Conservation (phyloP, 139 green algal species). For the Chlamydomonas schloesseri region DNA sequence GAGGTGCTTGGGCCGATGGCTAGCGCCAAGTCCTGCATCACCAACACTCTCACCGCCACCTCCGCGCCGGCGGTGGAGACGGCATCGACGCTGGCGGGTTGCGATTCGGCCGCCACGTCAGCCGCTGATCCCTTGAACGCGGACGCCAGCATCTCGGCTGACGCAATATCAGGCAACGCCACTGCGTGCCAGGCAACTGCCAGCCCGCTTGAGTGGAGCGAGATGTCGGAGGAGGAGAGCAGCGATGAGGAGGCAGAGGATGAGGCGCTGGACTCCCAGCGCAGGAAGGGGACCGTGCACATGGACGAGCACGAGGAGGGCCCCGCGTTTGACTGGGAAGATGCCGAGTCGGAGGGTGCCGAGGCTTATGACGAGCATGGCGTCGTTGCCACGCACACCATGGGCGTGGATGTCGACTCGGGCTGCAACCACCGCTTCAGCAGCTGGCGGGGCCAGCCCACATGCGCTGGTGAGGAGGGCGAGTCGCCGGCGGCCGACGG, state of each 20-base stretch:
- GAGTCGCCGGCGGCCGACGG: background rate
- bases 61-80: background rate
- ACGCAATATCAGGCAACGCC: no score
- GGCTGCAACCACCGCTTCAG: no score
- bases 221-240: background rate
- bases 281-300: no score
- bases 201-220: no score
- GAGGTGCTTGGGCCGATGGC: slow-evolving; percentile 29
- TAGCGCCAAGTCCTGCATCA: slow-evolving; percentile 19
- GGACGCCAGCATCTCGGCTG: no score
- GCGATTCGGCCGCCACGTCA: background rate
- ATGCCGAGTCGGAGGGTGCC: background rate
- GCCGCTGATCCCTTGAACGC: background rate
- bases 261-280: background rate
- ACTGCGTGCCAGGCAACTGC: no score
- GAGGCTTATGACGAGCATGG: slow-evolving; percentile 38
- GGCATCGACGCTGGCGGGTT: background rate
- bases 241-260: background rate
- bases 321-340: background rate
- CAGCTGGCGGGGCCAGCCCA: no score
- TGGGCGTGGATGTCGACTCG: background rate
- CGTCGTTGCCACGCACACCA: background rate
- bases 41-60: background rate
- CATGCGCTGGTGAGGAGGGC: no score
- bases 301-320: background rate